Evolutionary conservation across 2,329 filamentous ascomycete species (phyloP).

Genomic region (Lecanicillium sp.): DNA sequence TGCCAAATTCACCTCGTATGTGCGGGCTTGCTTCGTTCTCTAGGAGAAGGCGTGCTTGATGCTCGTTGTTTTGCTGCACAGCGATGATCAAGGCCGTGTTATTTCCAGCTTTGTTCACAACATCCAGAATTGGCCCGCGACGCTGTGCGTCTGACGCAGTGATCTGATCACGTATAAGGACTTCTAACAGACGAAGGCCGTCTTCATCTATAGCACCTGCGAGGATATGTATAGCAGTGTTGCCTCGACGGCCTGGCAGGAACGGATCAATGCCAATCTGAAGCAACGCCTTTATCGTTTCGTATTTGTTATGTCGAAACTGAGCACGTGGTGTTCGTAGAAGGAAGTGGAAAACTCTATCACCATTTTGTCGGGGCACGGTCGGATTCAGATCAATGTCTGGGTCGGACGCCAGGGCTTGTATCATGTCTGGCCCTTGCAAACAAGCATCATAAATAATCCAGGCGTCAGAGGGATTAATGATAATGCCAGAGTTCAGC

Average conservation of each 20-base stretch:
- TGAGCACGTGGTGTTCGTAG: neutral
- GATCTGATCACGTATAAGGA: neutral
- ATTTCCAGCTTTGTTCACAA: neutral
- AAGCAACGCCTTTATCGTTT: neutral
- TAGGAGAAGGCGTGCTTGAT: neutral
- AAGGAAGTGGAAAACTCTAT: conserved; percentile 1
- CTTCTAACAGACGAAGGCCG: neutral
- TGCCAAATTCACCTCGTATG: neutral
- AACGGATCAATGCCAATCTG: neutral
- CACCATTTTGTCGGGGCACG: neutral
- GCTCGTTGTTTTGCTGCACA: neutral
- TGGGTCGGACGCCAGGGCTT: neutral
- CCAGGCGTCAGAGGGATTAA: neutral
- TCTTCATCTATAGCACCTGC: neutral
- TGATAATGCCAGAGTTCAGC: neutral
- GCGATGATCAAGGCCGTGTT: neutral
- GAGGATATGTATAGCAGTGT: conserved; percentile 1
- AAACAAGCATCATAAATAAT: conserved; percentile 3
- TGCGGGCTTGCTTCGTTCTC: neutral
- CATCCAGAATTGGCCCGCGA: neutral
- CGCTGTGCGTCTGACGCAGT: neutral
- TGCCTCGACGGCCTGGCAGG: neutral
- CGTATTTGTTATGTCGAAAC: neutral
- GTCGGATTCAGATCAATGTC: conserved; percentile 2
- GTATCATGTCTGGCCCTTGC: neutral